These are phyloP conservation scores for Penicillium aurantiogriseum DNA, from an alignment of 2,329 filamentous ascomycete genomes.

Conservation along the genomic window DNA sequence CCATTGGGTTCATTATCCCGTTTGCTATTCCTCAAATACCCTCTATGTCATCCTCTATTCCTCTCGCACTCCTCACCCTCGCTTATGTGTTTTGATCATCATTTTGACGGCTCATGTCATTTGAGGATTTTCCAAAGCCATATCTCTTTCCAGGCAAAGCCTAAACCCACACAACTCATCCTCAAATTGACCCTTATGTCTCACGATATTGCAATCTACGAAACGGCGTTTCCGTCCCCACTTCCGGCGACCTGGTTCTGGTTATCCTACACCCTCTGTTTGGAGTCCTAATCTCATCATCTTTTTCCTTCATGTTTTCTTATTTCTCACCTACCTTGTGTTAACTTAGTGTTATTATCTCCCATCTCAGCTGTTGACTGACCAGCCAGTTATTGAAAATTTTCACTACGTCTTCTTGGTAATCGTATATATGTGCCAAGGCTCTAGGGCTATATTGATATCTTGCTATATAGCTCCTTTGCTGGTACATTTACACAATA, in stretches of 20 bases:
- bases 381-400: not conserved
- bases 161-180: constrained; percentile 3
- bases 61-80: not conserved
- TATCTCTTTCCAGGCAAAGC: constrained; percentile 10
- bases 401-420: not conserved
- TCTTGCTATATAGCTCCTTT: not conserved
- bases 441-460: not conserved
- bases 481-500: not conserved
- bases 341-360: constrained; percentile 6
- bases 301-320: constrained; percentile 8
- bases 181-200: constrained; percentile 25
- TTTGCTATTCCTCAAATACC: constrained; percentile 2
- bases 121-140: not conserved
- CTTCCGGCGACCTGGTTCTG: constrained; percentile 16
- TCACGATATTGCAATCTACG: constrained; percentile 25
- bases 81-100: not conserved
- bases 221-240: constrained; percentile 22
- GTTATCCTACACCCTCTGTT: not conserved
- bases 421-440: not conserved
- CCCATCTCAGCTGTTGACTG: not conserved
- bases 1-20: not conserved
- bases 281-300: constrained; percentile 5
- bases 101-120: not conserved
- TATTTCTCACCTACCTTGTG: constrained; percentile 10
- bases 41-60: not conserved